Evolutionary conservation across 2,329 filamentous ascomycete genomes (phyloP).

Genomic region (Fusarium nodosum): DNA sequence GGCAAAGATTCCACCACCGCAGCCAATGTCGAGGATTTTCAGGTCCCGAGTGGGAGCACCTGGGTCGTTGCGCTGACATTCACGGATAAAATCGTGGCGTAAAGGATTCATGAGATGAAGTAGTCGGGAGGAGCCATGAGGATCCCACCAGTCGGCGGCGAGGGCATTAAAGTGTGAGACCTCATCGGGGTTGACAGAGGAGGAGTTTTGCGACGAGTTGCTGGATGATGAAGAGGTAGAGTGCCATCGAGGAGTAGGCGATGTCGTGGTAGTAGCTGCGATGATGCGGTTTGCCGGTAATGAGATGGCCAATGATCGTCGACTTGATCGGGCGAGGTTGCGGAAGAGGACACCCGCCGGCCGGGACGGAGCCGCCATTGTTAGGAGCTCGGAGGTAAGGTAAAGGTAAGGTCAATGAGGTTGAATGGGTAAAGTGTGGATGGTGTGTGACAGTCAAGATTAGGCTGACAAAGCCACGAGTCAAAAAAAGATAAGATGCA

Average conservation of each 20-base stretch:
- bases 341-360: slow-evolving; percentile 43
- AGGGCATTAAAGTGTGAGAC: slow-evolving; percentile 95
- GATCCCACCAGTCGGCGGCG: slow-evolving; percentile 97
- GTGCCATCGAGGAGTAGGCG: slow-evolving; percentile 33
- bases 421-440: slow-evolving; percentile 32
- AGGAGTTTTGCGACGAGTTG: slow-evolving; percentile 56
- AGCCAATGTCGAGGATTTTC: slow-evolving; percentile 90
- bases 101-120: slow-evolving; percentile 98
- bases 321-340: slow-evolving; percentile 33
- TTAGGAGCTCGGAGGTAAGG: slow-evolving; percentile 25
- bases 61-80: slow-evolving; percentile 72
- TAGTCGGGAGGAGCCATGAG: slow-evolving; percentile 89
- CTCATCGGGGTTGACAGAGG: slow-evolving; percentile 88
- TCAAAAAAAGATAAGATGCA: slow-evolving; percentile 26
- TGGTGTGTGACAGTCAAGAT: slow-evolving; percentile 25
- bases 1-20: slow-evolving; percentile 96
- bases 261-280: slow-evolving; percentile 9
- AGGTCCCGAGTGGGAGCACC: slow-evolving; percentile 60
- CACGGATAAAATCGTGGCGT: slow-evolving; percentile 89
- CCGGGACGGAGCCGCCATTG: slow-evolving; percentile 47
- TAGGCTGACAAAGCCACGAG: slow-evolving; percentile 42
- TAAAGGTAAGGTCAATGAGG: slow-evolving; percentile 9
- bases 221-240: slow-evolving; percentile 38
- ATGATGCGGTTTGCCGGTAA: slow-evolving; percentile 19
- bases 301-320: slow-evolving; percentile 18